A percentile compares a stretch with the other conserved stretches of the same genome.
These are phyloP conservation scores for Macrolepiota albuminosa DNA, from an alignment of 768 basidiomycete species.

Conservation along the genomic window DNA sequence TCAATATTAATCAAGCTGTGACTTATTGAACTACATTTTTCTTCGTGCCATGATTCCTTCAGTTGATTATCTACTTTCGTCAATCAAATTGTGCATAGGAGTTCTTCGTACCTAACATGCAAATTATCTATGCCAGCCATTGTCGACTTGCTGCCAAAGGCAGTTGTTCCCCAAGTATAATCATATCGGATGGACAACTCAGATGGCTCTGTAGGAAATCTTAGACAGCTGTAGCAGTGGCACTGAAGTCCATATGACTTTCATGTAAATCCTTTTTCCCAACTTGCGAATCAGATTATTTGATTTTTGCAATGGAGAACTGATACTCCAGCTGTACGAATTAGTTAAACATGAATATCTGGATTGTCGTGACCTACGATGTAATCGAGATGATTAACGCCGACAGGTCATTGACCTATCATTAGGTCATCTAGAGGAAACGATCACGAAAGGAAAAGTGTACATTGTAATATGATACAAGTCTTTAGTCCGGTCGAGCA, in stretches of 20 bases:
- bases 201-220: too few relatives aligned
- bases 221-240: neutral
- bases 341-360: neutral
- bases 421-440: neutral
- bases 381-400: neutral
- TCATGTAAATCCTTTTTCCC: neutral
- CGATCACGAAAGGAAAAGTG: neutral
- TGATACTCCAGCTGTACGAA: neutral
- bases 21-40: too few relatives aligned
- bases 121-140: neutral
- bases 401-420: neutral
- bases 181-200: neutral
- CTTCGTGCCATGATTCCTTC: neutral
- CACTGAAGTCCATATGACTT: neutral
- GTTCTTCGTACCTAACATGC: neutral
- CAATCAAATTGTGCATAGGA: too few relatives aligned
- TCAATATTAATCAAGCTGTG: too few relatives aligned
- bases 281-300: neutral
- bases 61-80: neutral
- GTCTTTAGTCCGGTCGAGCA: neutral
- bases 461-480: too few relatives aligned
- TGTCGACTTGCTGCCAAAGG: neutral
- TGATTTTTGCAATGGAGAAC: neutral
- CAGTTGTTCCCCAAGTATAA: too few relatives aligned
- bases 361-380: neutral